A percentile compares a stretch with the other conserved stretches of the same genome.
phyloP scores from a whole-genome alignment of 2,329 filamentous ascomycete species.

The Chaetomium sp. region DNA sequence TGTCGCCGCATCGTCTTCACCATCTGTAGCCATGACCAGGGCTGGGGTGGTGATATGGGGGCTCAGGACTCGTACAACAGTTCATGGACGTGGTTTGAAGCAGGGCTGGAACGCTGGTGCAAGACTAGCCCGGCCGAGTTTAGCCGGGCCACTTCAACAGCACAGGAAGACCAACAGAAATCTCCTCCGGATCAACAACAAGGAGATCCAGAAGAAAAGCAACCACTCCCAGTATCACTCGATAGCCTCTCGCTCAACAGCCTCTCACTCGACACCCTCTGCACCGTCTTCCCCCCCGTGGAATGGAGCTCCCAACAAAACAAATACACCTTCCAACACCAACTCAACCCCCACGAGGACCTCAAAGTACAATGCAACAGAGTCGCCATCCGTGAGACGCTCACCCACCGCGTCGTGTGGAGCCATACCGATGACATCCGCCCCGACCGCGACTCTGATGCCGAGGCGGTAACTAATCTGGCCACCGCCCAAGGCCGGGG shows the following conservation, averaged over 20 bases:
- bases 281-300: slow-evolving; percentile 16
- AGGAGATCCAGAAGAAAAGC: not conserved
- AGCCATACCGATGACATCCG: slow-evolving; percentile 42
- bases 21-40: slow-evolving; percentile 52
- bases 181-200: not conserved
- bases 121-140: slow-evolving; percentile 29
- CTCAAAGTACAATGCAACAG: slow-evolving; percentile 45
- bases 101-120: slow-evolving; percentile 50
- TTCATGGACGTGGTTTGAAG: slow-evolving; percentile 60
- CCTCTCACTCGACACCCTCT: slow-evolving; percentile 6
- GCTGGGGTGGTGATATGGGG: slow-evolving; percentile 38
- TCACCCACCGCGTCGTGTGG: slow-evolving; percentile 48
- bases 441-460: slow-evolving; percentile 22
- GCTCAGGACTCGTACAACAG: slow-evolving; percentile 36
- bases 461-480: slow-evolving; percentile 25
- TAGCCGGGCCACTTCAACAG: no score
- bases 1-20: slow-evolving; percentile 57
- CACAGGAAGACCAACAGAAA: not conserved
- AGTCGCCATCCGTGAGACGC: slow-evolving; percentile 29
- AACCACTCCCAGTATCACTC: slow-evolving; percentile 1
- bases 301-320: slow-evolving; percentile 4
- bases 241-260: slow-evolving; percentile 1
- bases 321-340: slow-evolving; percentile 26
- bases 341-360: slow-evolving; percentile 29
- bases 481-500: slow-evolving; percentile 41